Conservation (phyloP, 495 filamentous ascomycete genomes). For the Neurospora tetrasperma region DNA sequence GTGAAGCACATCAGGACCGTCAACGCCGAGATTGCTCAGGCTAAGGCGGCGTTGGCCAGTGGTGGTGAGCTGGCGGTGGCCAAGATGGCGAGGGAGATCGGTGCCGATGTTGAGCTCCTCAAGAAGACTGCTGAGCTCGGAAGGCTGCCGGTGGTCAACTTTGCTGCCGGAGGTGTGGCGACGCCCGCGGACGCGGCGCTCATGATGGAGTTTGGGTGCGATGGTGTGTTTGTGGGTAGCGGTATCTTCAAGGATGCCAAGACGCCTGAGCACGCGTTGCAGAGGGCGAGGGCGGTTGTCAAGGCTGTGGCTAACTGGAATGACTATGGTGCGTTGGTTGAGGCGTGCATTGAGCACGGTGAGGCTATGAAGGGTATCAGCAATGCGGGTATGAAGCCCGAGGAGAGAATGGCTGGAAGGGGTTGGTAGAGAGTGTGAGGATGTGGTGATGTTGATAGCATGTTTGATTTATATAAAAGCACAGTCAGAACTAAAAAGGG, state of each 20-base stretch:
- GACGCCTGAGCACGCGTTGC: conserved; percentile 63
- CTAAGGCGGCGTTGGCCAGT: conserved; percentile 47
- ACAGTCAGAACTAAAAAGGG: neutral
- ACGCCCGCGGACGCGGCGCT: conserved; percentile 94
- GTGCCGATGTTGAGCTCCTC: conserved; percentile 62
- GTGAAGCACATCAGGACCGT: conserved; percentile 94
- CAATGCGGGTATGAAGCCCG: conserved; percentile 57
- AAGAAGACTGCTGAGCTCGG: conserved; percentile 79
- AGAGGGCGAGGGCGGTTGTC: conserved; percentile 87
- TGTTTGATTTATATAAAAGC: neutral
- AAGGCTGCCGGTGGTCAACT: conserved; percentile 92
- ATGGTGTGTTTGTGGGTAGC: conserved; percentile 93
- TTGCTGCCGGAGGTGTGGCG: conserved; percentile 92
- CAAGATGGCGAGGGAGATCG: conserved; percentile 71
- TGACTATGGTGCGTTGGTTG: conserved; percentile 76
- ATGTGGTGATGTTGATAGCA: neutral
- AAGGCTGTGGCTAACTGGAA: conserved; percentile 85
- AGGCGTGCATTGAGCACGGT: conserved; percentile 77
- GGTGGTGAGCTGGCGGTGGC: conserved; percentile 59
- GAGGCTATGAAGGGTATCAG: conserved; percentile 97
- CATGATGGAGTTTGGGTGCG: conserved; percentile 99
- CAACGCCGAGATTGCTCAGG: conserved; percentile 69
- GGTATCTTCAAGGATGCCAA: conserved; percentile 82
- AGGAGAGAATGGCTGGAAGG: conserved; percentile 72
- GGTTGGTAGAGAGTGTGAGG: conserved; percentile 56